Conservation (phyloP, 495 filamentous ascomycete species). For the Arthonia radiata region DNA sequence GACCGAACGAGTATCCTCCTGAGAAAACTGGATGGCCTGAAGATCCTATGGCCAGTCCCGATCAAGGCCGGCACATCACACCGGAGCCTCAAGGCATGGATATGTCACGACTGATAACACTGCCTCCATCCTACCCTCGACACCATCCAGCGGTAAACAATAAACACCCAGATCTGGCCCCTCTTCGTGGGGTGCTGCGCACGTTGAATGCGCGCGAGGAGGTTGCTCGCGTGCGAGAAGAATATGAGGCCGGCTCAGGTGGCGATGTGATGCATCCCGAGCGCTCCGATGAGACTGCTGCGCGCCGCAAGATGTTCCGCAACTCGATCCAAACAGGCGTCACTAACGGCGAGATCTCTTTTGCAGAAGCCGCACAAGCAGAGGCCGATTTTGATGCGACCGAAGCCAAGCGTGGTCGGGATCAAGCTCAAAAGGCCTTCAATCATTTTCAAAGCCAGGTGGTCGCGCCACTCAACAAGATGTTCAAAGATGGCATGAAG, state of each 20-base stretch:
- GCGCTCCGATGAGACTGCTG: slow-evolving; percentile 18
- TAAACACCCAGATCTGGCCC: slow-evolving; percentile 65
- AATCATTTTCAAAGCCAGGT: slow-evolving; percentile 53
- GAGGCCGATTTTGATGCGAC: slow-evolving; percentile 39
- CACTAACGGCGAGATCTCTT: slow-evolving; percentile 46
- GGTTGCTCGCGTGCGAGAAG: slow-evolving; percentile 27
- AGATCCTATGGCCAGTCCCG: slow-evolving; percentile 17
- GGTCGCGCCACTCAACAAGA: slow-evolving; percentile 48
- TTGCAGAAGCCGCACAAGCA: slow-evolving; percentile 55
- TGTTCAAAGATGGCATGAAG: slow-evolving; percentile 26
- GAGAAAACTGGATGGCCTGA: slow-evolving; percentile 73
- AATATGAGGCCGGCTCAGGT: slow-evolving; percentile 18
- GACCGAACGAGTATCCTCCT: slow-evolving; percentile 48
- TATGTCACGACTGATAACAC: slow-evolving; percentile 71
- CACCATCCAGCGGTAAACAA: slow-evolving; percentile 93
- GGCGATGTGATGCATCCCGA: slow-evolving; percentile 15
- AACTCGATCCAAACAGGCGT: slow-evolving; percentile 51
- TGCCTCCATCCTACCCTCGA: slow-evolving; percentile 79
- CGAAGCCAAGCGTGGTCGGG: slow-evolving; percentile 33
- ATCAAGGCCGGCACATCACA: slow-evolving; percentile 7
- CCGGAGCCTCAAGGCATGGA: slow-evolving; percentile 36
- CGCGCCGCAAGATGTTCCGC: slow-evolving; percentile 25
- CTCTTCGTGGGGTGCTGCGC: slow-evolving; percentile 51
- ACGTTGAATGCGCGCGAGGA: slow-evolving; percentile 51
- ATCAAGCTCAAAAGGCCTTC: slow-evolving; percentile 42